Evolutionary conservation across 176 grass and related monocot genomes (phyloP), one percentile per base, ranked within the genome.

Genomic region (Hordeum marinum): DNA sequence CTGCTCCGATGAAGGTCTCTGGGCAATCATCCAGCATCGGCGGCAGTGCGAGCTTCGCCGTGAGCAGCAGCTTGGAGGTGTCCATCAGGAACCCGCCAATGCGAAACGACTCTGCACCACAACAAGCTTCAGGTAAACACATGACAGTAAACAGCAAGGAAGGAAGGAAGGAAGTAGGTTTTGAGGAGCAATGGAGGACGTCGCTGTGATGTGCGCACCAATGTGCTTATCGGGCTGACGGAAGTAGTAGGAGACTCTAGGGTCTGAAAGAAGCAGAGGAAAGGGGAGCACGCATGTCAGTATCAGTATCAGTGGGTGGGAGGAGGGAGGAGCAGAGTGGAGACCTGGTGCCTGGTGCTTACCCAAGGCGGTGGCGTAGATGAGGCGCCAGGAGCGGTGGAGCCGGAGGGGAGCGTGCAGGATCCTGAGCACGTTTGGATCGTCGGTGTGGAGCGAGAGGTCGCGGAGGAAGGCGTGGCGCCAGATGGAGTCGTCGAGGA

Each of bases 401-500:
- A 81, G 63, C 52, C 85, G 81, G 37, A 57, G 35, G 39, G 89
- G 91, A 21, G 61, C 1, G 11, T 32, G 27, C 11, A 18, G 63
- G 36, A 70, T 1, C 36, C 11, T 70, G 35, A 2, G 20, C 9
- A 70, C 2, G 78, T 10, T 20, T 32, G 31, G 20, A 8, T 63
- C 17, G 13, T 65, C 35, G 0, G 60, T n/a, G 23, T 64, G 65
- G 41, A 94, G 69, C 2, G 81, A 70, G 88, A 98, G 91, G 64
- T 98, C 96, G 27, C 93, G 93, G 67, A 98, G 83, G 88, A 85
- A 92, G 77, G 89, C 91, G 66, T 89, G 71, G 87, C 89, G 78
- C 96, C 96, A 98, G 80, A 98, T 90, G 64, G 83, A 88, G 29
- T 98, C 89, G 77, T 98, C 91, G 35, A 48, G 78, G 60, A 95